Conservation (phyloP, 805 yeast species). For the Hanseniaspora meyeri region DNA sequence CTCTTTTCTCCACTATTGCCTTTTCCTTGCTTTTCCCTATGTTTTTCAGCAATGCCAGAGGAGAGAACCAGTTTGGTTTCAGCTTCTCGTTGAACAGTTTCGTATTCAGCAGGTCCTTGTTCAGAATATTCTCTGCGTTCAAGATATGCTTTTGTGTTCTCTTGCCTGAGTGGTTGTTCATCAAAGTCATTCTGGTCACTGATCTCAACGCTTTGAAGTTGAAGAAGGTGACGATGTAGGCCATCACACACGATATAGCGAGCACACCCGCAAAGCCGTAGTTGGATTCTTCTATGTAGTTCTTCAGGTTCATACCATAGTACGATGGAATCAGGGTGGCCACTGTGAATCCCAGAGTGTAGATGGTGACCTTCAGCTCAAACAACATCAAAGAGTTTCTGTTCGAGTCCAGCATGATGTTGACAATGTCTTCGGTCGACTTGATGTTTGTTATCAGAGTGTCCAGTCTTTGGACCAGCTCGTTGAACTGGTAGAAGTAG, state of each 20-base stretch:
- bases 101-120: conserved; percentile 19
- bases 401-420: conserved; percentile 80
- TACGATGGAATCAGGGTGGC: conserved; percentile 79
- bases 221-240: conserved; percentile 39
- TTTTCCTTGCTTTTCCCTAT: conserved; percentile 6
- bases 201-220: conserved; percentile 46
- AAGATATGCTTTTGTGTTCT: conserved; percentile 19
- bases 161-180: conserved; percentile 28
- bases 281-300: conserved; percentile 58
- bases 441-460: conserved; percentile 70
- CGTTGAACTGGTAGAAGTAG: conserved; percentile 84
- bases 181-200: conserved; percentile 59
- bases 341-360: conserved; percentile 72
- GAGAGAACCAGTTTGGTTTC: conserved; percentile 10
- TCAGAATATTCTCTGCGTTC: conserved; percentile 17
- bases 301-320: conserved; percentile 77
- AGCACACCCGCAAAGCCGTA: conserved; percentile 53
- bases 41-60: conserved; percentile 18
- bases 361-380: conserved; percentile 70
- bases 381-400: conserved; percentile 81
- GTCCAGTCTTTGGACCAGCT: conserved; percentile 81
- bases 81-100: conserved; percentile 18
- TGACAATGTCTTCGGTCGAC: conserved; percentile 86
- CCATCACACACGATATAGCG: conserved; percentile 40
- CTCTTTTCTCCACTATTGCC: background rate